Conservation (phyloP, 2,329 filamentous ascomycete genomes). For the Aureobasidium sp. region DNA sequence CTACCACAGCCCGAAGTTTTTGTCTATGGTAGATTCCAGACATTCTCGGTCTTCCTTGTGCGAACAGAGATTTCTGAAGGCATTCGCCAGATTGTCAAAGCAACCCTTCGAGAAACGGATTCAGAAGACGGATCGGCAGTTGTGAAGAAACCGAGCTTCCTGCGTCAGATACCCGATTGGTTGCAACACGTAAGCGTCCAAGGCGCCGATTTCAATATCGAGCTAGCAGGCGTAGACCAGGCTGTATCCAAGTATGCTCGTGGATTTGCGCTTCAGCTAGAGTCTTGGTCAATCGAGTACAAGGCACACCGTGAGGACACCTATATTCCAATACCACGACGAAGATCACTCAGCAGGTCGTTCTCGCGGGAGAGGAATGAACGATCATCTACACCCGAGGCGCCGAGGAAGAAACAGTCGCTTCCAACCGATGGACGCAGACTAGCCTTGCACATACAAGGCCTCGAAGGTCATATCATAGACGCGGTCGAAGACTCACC, state of each 20-base stretch:
- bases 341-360: conserved; percentile 59
- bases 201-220: conserved; percentile 80
- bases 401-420: conserved; percentile 30
- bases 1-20: conserved; percentile 79
- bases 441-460: conserved; percentile 70
- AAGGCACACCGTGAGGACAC: conserved; percentile 64
- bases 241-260: conserved; percentile 74
- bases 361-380: conserved; percentile 11
- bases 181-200: conserved; percentile 76
- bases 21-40: conserved; percentile 71
- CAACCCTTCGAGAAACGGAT: conserved; percentile 66
- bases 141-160: conserved; percentile 54
- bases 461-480: conserved; percentile 83
- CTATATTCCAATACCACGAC: conserved; percentile 49
- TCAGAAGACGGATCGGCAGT: conserved; percentile 30
- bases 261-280: conserved; percentile 77
- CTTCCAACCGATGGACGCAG: conserved; percentile 63
- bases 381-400: conserved; percentile 48
- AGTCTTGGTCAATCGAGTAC: conserved; percentile 85
- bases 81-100: conserved; percentile 80
- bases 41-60: conserved; percentile 82
- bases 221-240: conserved; percentile 81
- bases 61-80: conserved; percentile 89
- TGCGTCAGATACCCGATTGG: conserved; percentile 78
- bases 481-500: conserved; percentile 82